A percentile compares a stretch with the other conserved stretches of the same genome.
phyloP scores from a whole-genome alignment of 306 rosid genomes.

The Lotus japonicus region DNA sequence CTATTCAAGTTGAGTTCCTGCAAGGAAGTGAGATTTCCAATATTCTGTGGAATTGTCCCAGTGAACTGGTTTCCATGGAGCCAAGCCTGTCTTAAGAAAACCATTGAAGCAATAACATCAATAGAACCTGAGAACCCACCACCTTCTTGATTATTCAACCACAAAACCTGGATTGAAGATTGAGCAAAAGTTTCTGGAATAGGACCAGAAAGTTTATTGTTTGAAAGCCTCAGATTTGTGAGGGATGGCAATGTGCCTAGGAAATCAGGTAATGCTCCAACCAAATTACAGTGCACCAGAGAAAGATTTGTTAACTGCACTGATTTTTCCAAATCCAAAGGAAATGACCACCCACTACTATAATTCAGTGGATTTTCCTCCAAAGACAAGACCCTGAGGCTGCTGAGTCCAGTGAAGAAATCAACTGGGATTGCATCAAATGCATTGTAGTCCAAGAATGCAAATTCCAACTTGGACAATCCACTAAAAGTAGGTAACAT shows the following conservation, averaged over 20 bases:
- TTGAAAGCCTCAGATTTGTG: slow-evolving; percentile 51
- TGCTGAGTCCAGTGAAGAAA: slow-evolving; percentile 55
- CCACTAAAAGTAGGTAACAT: slow-evolving; percentile 61
- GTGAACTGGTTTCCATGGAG: slow-evolving; percentile 73
- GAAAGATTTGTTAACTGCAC: slow-evolving; percentile 60
- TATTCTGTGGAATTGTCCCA: slow-evolving; percentile 53
- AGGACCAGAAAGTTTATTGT: slow-evolving; percentile 42
- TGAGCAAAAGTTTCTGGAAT: slow-evolving; percentile 53
- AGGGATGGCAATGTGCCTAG: slow-evolving; percentile 59
- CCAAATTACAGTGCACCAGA: slow-evolving; percentile 48
- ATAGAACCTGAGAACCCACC: slow-evolving; percentile 57
- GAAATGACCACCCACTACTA: slow-evolving; percentile 63
- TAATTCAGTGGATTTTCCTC: slow-evolving; percentile 58
- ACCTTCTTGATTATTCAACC: slow-evolving; percentile 72
- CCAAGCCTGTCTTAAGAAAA: slow-evolving; percentile 57
- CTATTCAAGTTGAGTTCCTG: slow-evolving; percentile 66
- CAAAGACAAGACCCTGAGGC: slow-evolving; percentile 54
- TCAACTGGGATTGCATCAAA: slow-evolving; percentile 65
- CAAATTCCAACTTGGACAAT: slow-evolving; percentile 64
- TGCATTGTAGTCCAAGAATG: slow-evolving; percentile 61
- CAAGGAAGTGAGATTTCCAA: slow-evolving; percentile 58
- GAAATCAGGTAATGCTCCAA: slow-evolving; percentile 60
- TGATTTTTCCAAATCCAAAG: slow-evolving; percentile 53
- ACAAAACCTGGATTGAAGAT: slow-evolving; percentile 61
- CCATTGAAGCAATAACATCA: slow-evolving; percentile 56